phyloP scores from a whole-genome alignment of 352 stramenopile species.

The Pythium sukuiense region DNA sequence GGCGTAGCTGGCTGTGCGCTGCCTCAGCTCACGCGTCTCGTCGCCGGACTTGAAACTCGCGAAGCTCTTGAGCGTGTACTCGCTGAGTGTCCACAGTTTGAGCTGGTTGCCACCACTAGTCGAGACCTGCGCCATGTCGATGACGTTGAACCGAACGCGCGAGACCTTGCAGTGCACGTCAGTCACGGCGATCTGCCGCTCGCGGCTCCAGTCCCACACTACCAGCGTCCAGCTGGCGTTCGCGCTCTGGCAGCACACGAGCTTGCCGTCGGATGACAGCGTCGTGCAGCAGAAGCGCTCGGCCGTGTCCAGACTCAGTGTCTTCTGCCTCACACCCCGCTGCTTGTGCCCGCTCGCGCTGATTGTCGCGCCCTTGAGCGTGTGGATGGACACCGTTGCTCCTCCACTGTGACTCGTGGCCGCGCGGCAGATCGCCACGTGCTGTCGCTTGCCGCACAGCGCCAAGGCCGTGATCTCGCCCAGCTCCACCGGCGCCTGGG shows the following conservation, averaged over 20 bases:
- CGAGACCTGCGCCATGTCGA: constrained; percentile 80
- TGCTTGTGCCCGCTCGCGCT: constrained; percentile 3
- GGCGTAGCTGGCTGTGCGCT: constrained; percentile 45
- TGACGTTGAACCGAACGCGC: constrained; percentile 70
- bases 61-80: constrained; percentile 69
- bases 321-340: constrained; percentile 32
- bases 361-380: constrained; percentile 16
- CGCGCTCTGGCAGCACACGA: constrained; percentile 57
- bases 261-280: constrained; percentile 68
- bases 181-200: constrained; percentile 52
- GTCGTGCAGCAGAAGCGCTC: constrained; percentile 55
- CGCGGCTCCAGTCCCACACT: constrained; percentile 78
- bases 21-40: constrained; percentile 48
- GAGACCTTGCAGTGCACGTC: constrained; percentile 76
- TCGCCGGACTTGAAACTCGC: constrained; percentile 78
- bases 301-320: constrained; percentile 39
- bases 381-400: constrained; percentile 29
- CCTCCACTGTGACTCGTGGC: constrained; percentile 15
- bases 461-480: constrained; percentile 73
- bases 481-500: constrained; percentile 14
- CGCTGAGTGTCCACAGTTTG: constrained; percentile 73
- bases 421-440: constrained; percentile 55
- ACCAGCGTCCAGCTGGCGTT: constrained; percentile 62
- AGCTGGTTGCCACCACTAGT: constrained; percentile 66
- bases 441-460: constrained; percentile 52